Evolutionary conservation across 495 filamentous ascomycete genomes (phyloP), one percentile per base, ranked within the genome.

Genomic region (Aspergillus taichungensis): DNA sequence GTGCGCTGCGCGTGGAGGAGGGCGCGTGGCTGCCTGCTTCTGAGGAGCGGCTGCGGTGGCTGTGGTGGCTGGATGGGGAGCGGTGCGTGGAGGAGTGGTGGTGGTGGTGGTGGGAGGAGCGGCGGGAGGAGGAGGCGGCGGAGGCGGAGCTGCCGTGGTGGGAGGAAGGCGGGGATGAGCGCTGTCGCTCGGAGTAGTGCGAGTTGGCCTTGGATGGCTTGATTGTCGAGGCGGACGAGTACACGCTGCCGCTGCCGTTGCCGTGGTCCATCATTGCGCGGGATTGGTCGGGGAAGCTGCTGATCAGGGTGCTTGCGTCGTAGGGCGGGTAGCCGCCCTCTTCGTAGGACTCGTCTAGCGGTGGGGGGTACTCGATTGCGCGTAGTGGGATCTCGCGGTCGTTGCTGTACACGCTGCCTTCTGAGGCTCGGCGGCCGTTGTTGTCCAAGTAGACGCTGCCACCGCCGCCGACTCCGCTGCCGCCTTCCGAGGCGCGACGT

Each of bases 291-390:
- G 54, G 53, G 50, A 64, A 69, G 49, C 62, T 68, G 58, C 61
- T 69, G 56, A 63, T 66, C 43, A 67, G 55, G 18, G 63, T 70
- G 53, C 62, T 64, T 38, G 61, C 53, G 38, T 58, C 54, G 60
- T 51, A 57, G n/a, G n/a, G n/a, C n/a, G n/a, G n/a, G n/a, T n/a
- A n/a, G n/a, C n/a, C n/a, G 4, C 57, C 57, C 47, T 59, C 59
- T 18, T 55, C 49, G 30, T 64, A 45, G 42, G 54, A 39, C 34
- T 56, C 54, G 40, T 24, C 18, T 24, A 49, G 47, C 3, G 56
- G 51, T 7, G 62, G 59, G 5, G 66, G 56, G 45, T 68, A 74
- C 41, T 74, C 67, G 45, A 72, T 71, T 45, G 65, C 67, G 6
- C 66, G 62, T 11, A 71, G 44, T 3, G 66, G 64, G 4, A 56